Evolutionary conservation across 768 basidiomycete species (phyloP).

Genomic region (Boletus vermiculosoides): DNA sequence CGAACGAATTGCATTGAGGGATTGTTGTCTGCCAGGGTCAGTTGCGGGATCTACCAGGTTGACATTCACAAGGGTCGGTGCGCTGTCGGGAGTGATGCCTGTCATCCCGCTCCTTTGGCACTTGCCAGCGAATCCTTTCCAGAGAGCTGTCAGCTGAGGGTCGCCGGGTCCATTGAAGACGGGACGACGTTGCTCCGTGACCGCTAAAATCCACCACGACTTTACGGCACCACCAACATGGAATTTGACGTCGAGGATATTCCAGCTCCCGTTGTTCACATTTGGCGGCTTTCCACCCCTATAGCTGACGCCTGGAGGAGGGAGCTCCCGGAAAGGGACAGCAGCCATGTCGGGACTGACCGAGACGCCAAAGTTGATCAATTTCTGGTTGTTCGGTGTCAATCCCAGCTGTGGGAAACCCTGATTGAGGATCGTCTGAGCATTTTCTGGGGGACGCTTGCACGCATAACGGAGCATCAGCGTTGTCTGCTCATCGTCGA

Average conservation of each 20-base stretch:
- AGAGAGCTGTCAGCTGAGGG: slow-evolving; percentile 37
- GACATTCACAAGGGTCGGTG: slow-evolving; percentile 37
- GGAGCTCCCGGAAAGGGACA: slow-evolving; percentile 64
- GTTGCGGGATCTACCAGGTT: neutral
- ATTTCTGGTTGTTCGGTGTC: slow-evolving; percentile 35
- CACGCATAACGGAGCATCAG: slow-evolving; percentile 73
- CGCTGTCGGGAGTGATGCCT: slow-evolving; percentile 50
- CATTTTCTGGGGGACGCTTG: slow-evolving; percentile 59
- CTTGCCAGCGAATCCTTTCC: slow-evolving; percentile 55
- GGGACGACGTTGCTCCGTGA: slow-evolving; percentile 45
- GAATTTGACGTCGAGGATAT: slow-evolving; percentile 71
- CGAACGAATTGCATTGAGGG: slow-evolving; percentile 43
- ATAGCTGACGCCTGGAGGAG: slow-evolving; percentile 58
- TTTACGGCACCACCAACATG: slow-evolving; percentile 49
- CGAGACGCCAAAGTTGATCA: slow-evolving; percentile 56
- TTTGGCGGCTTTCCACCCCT: slow-evolving; percentile 39
- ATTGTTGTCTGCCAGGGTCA: slow-evolving; percentile 38
- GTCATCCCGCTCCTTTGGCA: slow-evolving; percentile 59
- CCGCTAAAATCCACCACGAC: slow-evolving; percentile 67
- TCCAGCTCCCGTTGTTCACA: slow-evolving; percentile 69
- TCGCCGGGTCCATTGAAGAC: slow-evolving; percentile 39
- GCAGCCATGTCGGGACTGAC: slow-evolving; percentile 59
- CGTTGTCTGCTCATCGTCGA: slow-evolving; percentile 59
- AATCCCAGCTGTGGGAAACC: slow-evolving; percentile 61
- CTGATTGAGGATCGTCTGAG: slow-evolving; percentile 51